Base-by-base conservation (phyloP, 2,329 filamentous ascomycete genomes). In the Coleophoma cylindrospora region DNA sequence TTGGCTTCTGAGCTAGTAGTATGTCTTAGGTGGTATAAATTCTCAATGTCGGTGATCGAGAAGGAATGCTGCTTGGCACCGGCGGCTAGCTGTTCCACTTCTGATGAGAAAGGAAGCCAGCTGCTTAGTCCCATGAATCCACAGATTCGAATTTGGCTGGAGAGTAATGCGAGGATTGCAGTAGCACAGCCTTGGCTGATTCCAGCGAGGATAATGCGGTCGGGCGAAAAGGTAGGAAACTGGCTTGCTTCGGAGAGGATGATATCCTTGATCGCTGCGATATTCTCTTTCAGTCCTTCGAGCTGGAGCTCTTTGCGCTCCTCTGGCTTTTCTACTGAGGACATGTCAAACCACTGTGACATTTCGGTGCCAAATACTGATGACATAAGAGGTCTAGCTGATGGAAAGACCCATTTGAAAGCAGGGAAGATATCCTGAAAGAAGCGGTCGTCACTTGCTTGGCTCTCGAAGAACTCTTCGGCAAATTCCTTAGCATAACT, bases 301-400 rank as follows among this genome's bases (percentile, higher is more conserved):
- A 59, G 59, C 56, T 77, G 74, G 4, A 74, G 51, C 3, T 74
- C 69, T 51, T 77, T 72, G 14, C 62, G 57, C n/a, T 71, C 62
- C 1, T 63, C 45, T 14, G 73, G 70, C 50, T 73, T 62, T 15
- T 63, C 56, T 1, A 70, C 62, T 45, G 73, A 71, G 64, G 68
- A 74, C 34, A 77, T 67, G 57, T 80, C 75, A 58, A 79, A 80
- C 76, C 75, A 80, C 56, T 76, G 73, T 15, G 47, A 54, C 9
- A 69, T 65, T 49, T 56, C 50, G 8, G 59, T 52, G 22, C 65
- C 59, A 47, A 57, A 56, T n/a, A 50, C 45, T 58, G 45, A 53
- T 45, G 48, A 66, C 63, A 43, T 61, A 57, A 45, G 61, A 38
- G 47, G 62, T 59, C 34, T 59, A 19, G 11, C 51, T 11, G 52